Base-by-base conservation (phyloP, 2,329 filamentous ascomycete species). In the Ceratocystis cubensis region DNA sequence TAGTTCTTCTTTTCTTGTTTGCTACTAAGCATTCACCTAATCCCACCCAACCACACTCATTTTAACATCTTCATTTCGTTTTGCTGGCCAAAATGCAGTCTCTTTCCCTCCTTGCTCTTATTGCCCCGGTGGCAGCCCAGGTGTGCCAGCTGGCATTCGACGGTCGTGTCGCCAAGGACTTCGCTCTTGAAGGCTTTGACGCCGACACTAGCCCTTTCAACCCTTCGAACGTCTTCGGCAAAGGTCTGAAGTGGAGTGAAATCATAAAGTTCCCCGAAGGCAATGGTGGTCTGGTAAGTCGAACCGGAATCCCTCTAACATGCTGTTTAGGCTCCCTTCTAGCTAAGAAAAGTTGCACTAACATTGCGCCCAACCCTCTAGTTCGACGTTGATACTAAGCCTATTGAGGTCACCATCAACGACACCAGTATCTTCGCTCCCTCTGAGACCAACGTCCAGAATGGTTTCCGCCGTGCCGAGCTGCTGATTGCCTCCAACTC, bases 371-470 rank as follows among this genome's bases (percentile, higher is more conserved):
- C 56, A 48, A 5, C 17, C 15, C 6, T 66, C 28, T 48, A 70
- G 72, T 82, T 82, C 70, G 80, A 83, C 64, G 70, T 70, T 17
- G 73, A 74, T 59, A 75, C 76, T 56, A 73, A 77, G 44, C 74
- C 82, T 3, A 70, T 84, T 25, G 81, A 82, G 70, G 79, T 84
- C 8, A 83, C 81, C 50, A 80, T 85, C 72, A 78, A 72, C 67
- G 83, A 86, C 72, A 71, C 78, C 68, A 84, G 82, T 70, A 84
- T 87, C 73, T 87, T 86, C 74, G 75, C 76, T n/a, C 78, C 78
- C 41, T 77, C 75, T 69, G 70, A 75, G 20, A 72, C 76, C 70
- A 79, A 80, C 70, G 72, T 78, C 62, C 84, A 87, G 73, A 74
- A 74, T 1, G 84, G 84, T 22, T 86, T 87, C 76, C 79, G 84